Base-by-base conservation (phyloP, 768 basidiomycete genomes). In the Xerocomus spinulosus region DNA sequence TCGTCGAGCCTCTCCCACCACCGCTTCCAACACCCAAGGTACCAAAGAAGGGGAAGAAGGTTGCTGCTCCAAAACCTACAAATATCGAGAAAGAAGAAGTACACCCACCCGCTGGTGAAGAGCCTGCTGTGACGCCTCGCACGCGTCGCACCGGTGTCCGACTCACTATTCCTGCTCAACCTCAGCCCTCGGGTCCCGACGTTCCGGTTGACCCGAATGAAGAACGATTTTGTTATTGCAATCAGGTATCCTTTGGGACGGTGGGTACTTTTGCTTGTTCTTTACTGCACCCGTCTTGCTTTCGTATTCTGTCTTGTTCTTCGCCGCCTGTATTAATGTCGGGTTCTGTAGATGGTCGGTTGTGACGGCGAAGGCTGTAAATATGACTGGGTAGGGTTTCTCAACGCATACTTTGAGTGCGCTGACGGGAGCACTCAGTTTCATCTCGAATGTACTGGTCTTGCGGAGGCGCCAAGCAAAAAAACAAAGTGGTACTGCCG, bases 181-280 rank as follows among this genome's bases (percentile, higher is more conserved):
- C 56, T 23, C 48, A 36, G 17, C 50, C 42, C 3, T 20, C 30
- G 1, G 54, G 35, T 17, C 66, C 66, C 28, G 48, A 28, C 35
- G 56, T 58, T 20, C 60, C 53, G 12, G 59, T 45, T 17, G 73
- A 79, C 55, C 71, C 75, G 28, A 71, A 72, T 50, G 82, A 89
- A 62, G 69, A 59, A 42, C 69, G 78, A 28, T 96, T 89, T 65
- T 95, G 92, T 65, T 85, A 82, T 61, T 95, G 92, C 67, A 75
- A 86, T 55, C 75, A 83, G 52, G 79, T 82, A 26, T 89, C 85
- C 17, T 92, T 80, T 61, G 92, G 92, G 57, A 82, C 85, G 66
- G 87, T 87, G 58, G 51, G 81, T 68, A 13, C 48, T 30, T 35
- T 50, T 4, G 41, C 18, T 44, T 21, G 7, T 26, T 45, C 17